Evolutionary conservation across 2,329 filamentous ascomycete species (phyloP), one percentile per base, ranked within the genome.

Genomic region (Alternaria brassicicola): DNA sequence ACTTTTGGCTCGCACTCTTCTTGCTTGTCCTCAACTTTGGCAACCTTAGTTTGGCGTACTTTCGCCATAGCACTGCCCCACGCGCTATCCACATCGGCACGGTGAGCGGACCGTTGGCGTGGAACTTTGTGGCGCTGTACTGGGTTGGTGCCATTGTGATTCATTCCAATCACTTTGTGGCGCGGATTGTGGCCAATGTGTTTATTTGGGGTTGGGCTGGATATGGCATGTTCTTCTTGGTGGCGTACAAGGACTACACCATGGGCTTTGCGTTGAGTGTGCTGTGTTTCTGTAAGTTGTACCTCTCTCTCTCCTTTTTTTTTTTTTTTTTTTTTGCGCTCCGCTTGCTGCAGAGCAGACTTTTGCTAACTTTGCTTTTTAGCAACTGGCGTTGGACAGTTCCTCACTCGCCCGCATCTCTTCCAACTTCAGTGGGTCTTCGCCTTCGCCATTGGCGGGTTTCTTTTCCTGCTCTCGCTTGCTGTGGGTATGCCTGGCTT

Each of bases 381-480:
- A 86, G 84, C 83, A 17, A 86, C 96, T 39, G 92, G 91, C 12
- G 86, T 95, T 15, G 85, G 87, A 13, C 93, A 97, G 76, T 88
- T 96, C 79, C 80, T 88, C 49, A 83, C 85, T 69, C 87, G 92
- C 74, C 78, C 89, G 58, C 84, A 95, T 73, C 77, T 89, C 63
- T 83, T 96, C 65, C 90, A 91, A 6, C 82, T 96, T 64, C 93
- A 97, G 80, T 96, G 92, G 92, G 94, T 96, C 78, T 96, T 96
- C 75, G 90, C 92, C 31, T 95, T 96, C 72, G 82, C 87, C 62
- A 92, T 96, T 75, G 93, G 94, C 83, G 86, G 83, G 1, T 74
- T 91, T 25, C 85, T 96, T 52, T 89, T 95, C 74, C 76, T 93
- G 19, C 78, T 86, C 17, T 92, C 90, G 1, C 69, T 91, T 2